Percentiles rank a stretch among this genome's conserved stretches.
Conservation (phyloP, 2,329 filamentous ascomycete genomes). For the Fusarium sp. region DNA sequence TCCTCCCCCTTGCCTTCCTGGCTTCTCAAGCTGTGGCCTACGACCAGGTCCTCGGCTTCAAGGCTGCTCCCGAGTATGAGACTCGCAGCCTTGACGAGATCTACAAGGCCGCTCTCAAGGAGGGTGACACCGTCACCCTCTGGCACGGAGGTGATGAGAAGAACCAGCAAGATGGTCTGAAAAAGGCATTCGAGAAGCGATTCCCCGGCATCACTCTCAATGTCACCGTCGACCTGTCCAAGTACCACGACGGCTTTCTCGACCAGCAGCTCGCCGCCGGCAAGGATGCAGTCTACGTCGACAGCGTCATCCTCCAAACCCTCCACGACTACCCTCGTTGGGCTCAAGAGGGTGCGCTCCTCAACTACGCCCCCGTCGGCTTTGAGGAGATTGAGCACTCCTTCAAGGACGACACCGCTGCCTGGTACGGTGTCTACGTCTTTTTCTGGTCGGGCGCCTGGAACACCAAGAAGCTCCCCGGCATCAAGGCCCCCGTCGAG, state of each 20-base stretch:
- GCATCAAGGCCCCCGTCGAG: slow-evolving; percentile 46
- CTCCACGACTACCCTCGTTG: slow-evolving; percentile 65
- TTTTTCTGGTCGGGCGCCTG: slow-evolving; percentile 50
- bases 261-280: slow-evolving; percentile 58
- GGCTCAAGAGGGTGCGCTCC: slow-evolving; percentile 58
- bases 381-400: slow-evolving; percentile 57
- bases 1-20: slow-evolving; percentile 17
- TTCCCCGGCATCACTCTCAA: slow-evolving; percentile 66
- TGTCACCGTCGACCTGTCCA: slow-evolving; percentile 66
- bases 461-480: slow-evolving; percentile 48
- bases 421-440: slow-evolving; percentile 56
- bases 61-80: slow-evolving; percentile 48
- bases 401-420: slow-evolving; percentile 52
- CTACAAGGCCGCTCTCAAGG: slow-evolving; percentile 60
- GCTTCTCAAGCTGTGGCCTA: slow-evolving; percentile 25
- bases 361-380: slow-evolving; percentile 62
- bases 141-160: slow-evolving; percentile 64
- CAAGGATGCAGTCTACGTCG: slow-evolving; percentile 52
- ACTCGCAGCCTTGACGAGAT: slow-evolving; percentile 63
- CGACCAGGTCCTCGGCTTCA: slow-evolving; percentile 44
- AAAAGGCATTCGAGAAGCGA: slow-evolving; percentile 56
- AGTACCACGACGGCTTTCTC: slow-evolving; percentile 63
- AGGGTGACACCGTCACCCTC: slow-evolving; percentile 58
- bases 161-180: slow-evolving; percentile 54
- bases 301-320: slow-evolving; percentile 59